A percentile compares a stretch with the other conserved stretches of the same genome.
phyloP scores from a whole-genome alignment of 768 basidiomycete genomes.

The Fomitopsis serialis region DNA sequence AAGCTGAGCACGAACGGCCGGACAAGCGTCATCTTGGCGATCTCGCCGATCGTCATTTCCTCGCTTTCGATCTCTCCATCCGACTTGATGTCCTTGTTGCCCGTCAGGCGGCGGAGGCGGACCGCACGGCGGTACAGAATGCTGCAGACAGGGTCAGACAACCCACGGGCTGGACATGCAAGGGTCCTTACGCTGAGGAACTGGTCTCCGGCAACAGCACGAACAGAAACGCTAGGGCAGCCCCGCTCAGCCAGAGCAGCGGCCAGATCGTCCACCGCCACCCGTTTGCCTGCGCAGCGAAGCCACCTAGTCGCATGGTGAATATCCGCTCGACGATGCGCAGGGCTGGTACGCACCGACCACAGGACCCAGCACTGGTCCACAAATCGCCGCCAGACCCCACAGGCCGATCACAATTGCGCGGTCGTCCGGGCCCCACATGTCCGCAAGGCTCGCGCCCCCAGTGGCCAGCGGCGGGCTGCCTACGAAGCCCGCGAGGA shows the following conservation, averaged over 20 bases:
- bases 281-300: conserved; percentile 24
- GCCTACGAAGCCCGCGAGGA: conserved; percentile 29
- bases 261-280: conserved; percentile 33
- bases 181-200: no score
- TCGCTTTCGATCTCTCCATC: conserved; percentile 20
- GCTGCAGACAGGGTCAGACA: conserved; percentile 4
- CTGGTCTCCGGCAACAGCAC: conserved; percentile 28
- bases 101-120: conserved; percentile 25
- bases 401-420: conserved; percentile 24
- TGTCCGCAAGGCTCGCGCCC: conserved; percentile 23
- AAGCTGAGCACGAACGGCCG: conserved; percentile 26
- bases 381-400: conserved; percentile 23
- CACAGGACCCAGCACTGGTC: conserved; percentile 27
- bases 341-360: conserved; percentile 3
- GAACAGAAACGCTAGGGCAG: conserved; percentile 22
- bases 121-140: conserved; percentile 27
- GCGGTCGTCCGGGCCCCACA: conserved; percentile 18
- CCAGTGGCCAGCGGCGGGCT: conserved; percentile 30
- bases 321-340: no score
- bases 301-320: conserved; percentile 19
- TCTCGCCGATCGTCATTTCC: conserved; percentile 10
- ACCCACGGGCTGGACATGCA: no score
- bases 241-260: conserved; percentile 27
- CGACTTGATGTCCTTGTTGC: conserved; percentile 23
- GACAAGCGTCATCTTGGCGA: conserved; percentile 22